These are phyloP conservation scores for Phytophthora chlamydospora DNA, from an alignment of 352 stramenopile species.

Conservation along the genomic window DNA sequence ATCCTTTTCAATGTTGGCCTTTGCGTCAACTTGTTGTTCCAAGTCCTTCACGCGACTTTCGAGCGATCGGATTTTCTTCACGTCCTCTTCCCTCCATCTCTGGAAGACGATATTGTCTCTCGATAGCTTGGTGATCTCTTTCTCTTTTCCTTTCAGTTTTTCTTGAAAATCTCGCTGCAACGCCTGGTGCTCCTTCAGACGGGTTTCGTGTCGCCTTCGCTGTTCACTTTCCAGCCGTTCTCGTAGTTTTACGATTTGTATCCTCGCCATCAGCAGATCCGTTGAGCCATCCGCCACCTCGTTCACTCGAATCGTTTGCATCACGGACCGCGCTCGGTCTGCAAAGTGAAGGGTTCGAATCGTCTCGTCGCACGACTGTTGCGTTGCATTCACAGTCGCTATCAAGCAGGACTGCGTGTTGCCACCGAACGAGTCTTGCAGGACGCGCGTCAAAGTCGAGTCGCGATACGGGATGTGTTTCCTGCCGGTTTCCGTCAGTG, in stretches of 20 bases:
- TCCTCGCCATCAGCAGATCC: constrained; percentile 63
- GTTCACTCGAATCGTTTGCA: constrained; percentile 79
- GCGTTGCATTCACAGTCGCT: constrained; percentile 62
- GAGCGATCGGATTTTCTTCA: constrained; percentile 55
- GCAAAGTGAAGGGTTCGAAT: constrained; percentile 83
- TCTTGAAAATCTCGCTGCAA: constrained; percentile 55
- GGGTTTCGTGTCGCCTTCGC: constrained; percentile 47
- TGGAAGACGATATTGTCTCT: constrained; percentile 68
- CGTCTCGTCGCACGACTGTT: constrained; percentile 62
- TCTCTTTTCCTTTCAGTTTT: constrained; percentile 67
- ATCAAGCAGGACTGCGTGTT: constrained; percentile 80
- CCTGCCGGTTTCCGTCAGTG: constrained; percentile 71
- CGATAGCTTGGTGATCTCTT: constrained; percentile 56
- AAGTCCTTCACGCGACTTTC: constrained; percentile 55
- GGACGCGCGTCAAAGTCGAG: constrained; percentile 87
- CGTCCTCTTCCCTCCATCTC: constrained; percentile 66
- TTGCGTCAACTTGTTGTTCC: constrained; percentile 22
- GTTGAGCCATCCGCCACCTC: constrained; percentile 53
- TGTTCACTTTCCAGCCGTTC: constrained; percentile 60
- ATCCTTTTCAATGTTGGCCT: background rate
- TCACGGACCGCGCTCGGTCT: constrained; percentile 70
- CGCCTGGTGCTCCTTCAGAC: constrained; percentile 63
- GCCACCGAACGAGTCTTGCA: constrained; percentile 85
- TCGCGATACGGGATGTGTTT: constrained; percentile 93
- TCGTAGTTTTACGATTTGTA: constrained; percentile 61